phyloP scores from a whole-genome alignment of 2,329 filamentous ascomycete species.

The Westerdykella ornata region DNA sequence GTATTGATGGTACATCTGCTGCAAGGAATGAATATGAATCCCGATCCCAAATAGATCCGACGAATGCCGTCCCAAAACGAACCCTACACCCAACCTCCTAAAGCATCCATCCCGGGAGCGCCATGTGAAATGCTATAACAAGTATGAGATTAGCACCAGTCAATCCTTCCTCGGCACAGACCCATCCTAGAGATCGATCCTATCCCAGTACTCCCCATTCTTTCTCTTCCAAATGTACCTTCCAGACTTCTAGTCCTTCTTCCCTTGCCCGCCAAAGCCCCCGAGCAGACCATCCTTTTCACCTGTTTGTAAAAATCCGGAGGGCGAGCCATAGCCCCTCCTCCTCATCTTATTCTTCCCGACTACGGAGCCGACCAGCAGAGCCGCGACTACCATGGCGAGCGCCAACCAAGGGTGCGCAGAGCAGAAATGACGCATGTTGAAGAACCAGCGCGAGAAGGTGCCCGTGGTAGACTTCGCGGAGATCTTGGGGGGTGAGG shows the following conservation, averaged over 20 bases:
- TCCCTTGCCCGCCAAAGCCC: slow-evolving; percentile 45
- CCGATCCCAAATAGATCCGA: too few species aligned
- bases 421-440: slow-evolving; percentile 36
- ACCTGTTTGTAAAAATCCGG: slow-evolving; percentile 57
- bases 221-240: too few species aligned
- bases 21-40: too few species aligned
- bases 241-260: slow-evolving; percentile 22
- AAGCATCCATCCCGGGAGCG: slow-evolving; percentile 9
- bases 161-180: too few species aligned
- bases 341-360: slow-evolving; percentile 29
- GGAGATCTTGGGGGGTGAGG: slow-evolving; percentile 62
- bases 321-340: slow-evolving; percentile 46
- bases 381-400: slow-evolving; percentile 52
- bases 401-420: slow-evolving; percentile 44
- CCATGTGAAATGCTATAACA: slow-evolving; percentile 8
- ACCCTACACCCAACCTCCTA: slow-evolving; percentile 1
- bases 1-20: too few species aligned
- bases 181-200: too few species aligned
- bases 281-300: slow-evolving; percentile 62
- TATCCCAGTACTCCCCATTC: too few species aligned
- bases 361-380: slow-evolving; percentile 43
- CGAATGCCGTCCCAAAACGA: too few species aligned
- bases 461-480: slow-evolving; percentile 70
- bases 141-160: too few species aligned
- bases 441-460: slow-evolving; percentile 61